A percentile compares a stretch with the other conserved stretches of the same genome.
Evolutionary conservation across 306 rosid genomes (phyloP).

Genomic region (Cicer arietinum): DNA sequence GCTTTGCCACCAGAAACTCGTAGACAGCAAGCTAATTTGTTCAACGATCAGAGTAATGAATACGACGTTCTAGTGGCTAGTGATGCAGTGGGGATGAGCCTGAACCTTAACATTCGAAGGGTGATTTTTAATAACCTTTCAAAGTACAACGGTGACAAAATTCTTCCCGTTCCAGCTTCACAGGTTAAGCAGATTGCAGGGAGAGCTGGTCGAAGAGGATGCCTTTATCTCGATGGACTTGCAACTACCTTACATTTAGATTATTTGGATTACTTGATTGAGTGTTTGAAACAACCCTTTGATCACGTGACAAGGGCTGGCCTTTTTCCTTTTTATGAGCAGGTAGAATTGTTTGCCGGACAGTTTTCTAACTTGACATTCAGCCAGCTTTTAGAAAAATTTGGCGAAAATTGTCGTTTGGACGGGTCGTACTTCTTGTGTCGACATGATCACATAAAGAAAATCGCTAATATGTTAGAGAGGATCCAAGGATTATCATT

Average conservation of each 20-base stretch:
- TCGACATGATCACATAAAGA: constrained; percentile 77
- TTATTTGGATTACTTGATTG: constrained; percentile 86
- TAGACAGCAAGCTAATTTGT: constrained; percentile 82
- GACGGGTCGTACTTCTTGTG: constrained; percentile 87
- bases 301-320: constrained; percentile 73
- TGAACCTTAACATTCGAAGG: constrained; percentile 91
- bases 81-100: constrained; percentile 98
- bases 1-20: constrained; percentile 95
- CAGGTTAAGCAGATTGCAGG: constrained; percentile 98
- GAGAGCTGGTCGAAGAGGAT: constrained; percentile 96
- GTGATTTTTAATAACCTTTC: constrained; percentile 80
- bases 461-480: constrained; percentile 91
- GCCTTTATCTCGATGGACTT: constrained; percentile 85
- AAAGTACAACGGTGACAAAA: constrained; percentile 87
- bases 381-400: constrained; percentile 66
- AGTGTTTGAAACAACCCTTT: constrained; percentile 89
- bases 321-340: constrained; percentile 82
- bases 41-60: constrained; percentile 79
- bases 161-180: constrained; percentile 81
- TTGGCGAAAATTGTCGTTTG: constrained; percentile 76
- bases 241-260: constrained; percentile 77
- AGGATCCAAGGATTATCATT: constrained; percentile 73
- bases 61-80: constrained; percentile 89
- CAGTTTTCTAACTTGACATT: constrained; percentile 63
- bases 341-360: constrained; percentile 83